These are phyloP conservation scores for Astragalus glycyphyllos DNA, from an alignment of 306 rosid species.

Conservation along the genomic window DNA sequence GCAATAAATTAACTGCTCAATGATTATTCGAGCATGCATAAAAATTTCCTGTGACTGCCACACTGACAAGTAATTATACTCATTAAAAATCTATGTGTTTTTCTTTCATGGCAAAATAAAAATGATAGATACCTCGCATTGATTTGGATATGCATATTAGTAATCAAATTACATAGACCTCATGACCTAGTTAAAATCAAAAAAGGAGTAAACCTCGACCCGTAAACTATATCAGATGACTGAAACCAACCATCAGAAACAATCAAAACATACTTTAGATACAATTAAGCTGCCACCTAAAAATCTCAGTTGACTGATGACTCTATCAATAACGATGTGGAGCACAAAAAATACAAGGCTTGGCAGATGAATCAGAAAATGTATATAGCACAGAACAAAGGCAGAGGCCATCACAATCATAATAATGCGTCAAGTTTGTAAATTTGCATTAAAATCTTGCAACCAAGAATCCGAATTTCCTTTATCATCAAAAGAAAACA, in stretches of 20 bases:
- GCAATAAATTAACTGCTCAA: constrained; percentile 11
- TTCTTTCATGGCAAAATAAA: background rate
- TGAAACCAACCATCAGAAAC: constrained; percentile 29
- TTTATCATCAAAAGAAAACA: background rate
- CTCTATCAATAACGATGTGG: background rate
- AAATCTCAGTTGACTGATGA: constrained; percentile 30
- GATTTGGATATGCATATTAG: constrained; percentile 9
- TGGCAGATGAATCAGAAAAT: constrained; percentile 1
- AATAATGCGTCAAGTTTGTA: constrained; percentile 13
- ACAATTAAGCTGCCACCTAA: constrained; percentile 4
- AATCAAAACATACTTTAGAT: background rate
- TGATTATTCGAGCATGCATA: constrained; percentile 4
- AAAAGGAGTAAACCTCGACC: background rate
- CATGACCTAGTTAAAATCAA: constrained; percentile 2
- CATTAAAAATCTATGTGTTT: constrained; percentile 8
- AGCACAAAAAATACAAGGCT: background rate
- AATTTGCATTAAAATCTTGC: background rate
- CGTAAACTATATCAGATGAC: background rate
- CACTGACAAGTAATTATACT: constrained; percentile 3
- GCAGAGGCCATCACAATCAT: background rate
- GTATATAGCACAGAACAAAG: background rate
- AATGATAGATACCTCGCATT: background rate
- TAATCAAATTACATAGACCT: constrained; percentile 27
- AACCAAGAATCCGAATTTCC: background rate
- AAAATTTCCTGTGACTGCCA: background rate